These are phyloP conservation scores for Alternaria solani DNA, from an alignment of 2,329 filamentous ascomycete genomes.

Conservation along the genomic window DNA sequence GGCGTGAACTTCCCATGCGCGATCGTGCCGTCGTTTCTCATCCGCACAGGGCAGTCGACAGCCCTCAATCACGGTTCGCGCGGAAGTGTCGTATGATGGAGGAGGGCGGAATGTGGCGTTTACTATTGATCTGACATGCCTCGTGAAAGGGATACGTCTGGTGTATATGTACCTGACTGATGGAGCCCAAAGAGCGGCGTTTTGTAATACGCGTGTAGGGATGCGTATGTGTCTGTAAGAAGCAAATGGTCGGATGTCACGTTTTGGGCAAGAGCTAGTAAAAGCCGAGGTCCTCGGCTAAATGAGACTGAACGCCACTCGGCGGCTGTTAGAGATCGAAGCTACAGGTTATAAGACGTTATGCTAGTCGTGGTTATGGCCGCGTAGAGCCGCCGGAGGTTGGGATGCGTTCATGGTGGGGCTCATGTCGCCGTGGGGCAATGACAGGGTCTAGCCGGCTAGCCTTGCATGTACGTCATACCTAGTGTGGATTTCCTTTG, in stretches of 20 bases:
- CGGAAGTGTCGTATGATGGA: too few relatives aligned
- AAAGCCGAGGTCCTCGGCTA: background rate
- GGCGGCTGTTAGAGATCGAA: background rate
- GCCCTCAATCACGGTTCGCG: background rate
- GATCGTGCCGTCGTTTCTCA: background rate
- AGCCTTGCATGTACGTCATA: slow-evolving; percentile 17
- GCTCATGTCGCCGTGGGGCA: background rate
- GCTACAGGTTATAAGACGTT: background rate
- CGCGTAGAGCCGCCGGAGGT: background rate
- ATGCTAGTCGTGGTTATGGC: background rate
- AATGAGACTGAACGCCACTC: background rate
- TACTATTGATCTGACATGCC: background rate
- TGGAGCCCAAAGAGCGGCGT: background rate
- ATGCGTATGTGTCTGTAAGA: slow-evolving; percentile 2
- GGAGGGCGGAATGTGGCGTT: background rate
- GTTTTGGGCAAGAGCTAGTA: background rate
- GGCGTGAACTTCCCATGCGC: too few relatives aligned
- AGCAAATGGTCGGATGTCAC: slow-evolving; percentile 5
- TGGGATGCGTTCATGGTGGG: background rate
- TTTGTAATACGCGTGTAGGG: background rate
- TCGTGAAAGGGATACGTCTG: background rate
- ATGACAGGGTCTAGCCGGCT: slow-evolving; percentile 5
- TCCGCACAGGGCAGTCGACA: background rate
- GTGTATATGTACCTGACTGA: background rate
- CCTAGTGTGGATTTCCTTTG: slow-evolving; percentile 6